These are phyloP conservation scores for Mrakia blollopis DNA, from an alignment of 768 basidiomycete species.

Conservation along the genomic window DNA sequence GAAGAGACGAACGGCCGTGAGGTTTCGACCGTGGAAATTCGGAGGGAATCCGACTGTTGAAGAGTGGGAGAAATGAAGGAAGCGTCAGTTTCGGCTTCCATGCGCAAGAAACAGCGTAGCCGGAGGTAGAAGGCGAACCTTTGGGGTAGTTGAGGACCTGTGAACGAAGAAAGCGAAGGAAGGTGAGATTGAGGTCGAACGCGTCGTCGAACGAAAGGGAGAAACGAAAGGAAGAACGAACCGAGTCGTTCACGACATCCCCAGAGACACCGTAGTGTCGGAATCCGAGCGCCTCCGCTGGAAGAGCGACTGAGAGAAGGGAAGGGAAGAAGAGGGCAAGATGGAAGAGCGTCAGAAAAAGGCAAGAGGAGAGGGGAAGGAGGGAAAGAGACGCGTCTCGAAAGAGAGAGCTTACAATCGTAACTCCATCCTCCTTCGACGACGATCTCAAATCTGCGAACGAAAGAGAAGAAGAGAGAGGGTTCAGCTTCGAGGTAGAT, in stretches of 20 bases:
- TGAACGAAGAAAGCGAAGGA: neutral
- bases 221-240: neutral
- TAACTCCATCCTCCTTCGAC: conserved; percentile 1
- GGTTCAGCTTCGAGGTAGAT: neutral
- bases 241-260: conserved; percentile 1
- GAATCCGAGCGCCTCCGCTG: neutral
- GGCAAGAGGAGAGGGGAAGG: neutral
- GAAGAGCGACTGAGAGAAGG: neutral
- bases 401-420: neutral
- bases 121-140: neutral
- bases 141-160: neutral
- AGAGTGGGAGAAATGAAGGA: neutral
- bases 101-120: no score
- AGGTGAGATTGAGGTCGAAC: neutral
- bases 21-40: neutral
- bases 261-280: neutral
- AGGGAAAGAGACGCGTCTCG: neutral
- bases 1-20: neutral
- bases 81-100: neutral
- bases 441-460: neutral
- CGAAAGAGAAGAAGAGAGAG: neutral
- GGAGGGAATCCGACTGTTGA: neutral
- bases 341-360: neutral
- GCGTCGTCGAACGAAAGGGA: neutral
- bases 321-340: neutral